phyloP scores from a whole-genome alignment of 345 rosid genomes.

The Rhizophora apiculata region DNA sequence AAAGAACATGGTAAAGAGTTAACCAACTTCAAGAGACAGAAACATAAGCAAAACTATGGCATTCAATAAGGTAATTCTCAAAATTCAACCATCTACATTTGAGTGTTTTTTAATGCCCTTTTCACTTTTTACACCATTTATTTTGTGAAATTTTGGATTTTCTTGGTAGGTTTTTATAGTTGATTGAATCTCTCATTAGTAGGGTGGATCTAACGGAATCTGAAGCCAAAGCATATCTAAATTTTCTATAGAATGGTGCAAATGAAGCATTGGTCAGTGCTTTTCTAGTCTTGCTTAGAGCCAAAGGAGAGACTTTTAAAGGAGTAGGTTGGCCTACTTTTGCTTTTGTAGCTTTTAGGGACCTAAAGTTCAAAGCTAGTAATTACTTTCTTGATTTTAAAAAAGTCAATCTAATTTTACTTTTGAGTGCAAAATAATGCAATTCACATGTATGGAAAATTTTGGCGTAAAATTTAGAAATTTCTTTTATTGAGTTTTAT shows the following conservation, averaged over 20 bases:
- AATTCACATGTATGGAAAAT: too few relatives aligned
- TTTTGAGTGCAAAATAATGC: too few relatives aligned
- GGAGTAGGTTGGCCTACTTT: slow-evolving; percentile 41
- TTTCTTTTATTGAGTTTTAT: neutral
- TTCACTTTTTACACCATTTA: neutral
- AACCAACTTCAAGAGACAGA: neutral
- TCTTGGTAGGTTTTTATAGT: slow-evolving; percentile 20
- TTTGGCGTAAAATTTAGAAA: neutral
- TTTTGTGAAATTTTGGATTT: neutral
- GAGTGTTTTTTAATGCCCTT: neutral
- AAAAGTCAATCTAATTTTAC: too few relatives aligned
- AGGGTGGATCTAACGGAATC: slow-evolving; percentile 27
- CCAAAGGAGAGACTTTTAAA: slow-evolving; percentile 93
- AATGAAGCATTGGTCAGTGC: slow-evolving; percentile 78
- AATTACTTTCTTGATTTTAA: neutral
- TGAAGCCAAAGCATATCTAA: slow-evolving; percentile 56
- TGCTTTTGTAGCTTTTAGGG: neutral
- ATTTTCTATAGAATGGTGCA: slow-evolving; percentile 54
- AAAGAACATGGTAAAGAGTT: neutral
- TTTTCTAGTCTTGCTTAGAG: slow-evolving; percentile 79
- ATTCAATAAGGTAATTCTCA: too few relatives aligned
- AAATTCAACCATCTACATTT: too few relatives aligned
- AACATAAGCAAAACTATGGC: too few relatives aligned
- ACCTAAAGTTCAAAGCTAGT: too few relatives aligned
- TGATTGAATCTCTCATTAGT: slow-evolving; percentile 63